Evolutionary conservation across 345 rosid genomes (phyloP), one percentile per base, ranked within the genome.

Genomic region (Angophora floribunda): DNA sequence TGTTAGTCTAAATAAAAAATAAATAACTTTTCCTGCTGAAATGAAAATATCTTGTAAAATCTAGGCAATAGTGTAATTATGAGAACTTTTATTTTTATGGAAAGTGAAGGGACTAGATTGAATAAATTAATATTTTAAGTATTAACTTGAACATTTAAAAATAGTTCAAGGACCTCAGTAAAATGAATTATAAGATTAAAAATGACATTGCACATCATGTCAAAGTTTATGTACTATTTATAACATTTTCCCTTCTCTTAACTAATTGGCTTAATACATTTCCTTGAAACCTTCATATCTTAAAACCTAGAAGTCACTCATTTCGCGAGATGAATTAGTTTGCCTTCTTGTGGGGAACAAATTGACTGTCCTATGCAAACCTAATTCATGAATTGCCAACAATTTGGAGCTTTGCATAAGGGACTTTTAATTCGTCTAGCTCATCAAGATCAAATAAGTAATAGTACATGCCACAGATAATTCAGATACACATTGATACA

Each of bases 361-460:
- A 45, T 85, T 61, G 70, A 51, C 86, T 85, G n/a, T n/a, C 22
- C 47, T 70, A 80, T 51, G 32, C 88, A 87, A 87, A 90, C 94
- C 98, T 98, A 98, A 90, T 98, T 98, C 99, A 98, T 98, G 94
- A 94, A 98, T 90, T 98, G 95, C 87, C 99, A 92, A 94, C 99
- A 98, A 91, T 95, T 97, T 63, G 94, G 93, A 86, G 99, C 94
- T 94, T 95, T 97, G 93, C 99, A 98, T 87, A 98, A 89, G 97
- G 99, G 75, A 98, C 99, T 92, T 98, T 98, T 94, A 94, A 96
- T 88, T 98, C 99, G 17, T 98, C 99, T 2, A 97, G 96, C 90
- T 98, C 99, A 59, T 97, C 98, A 10, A 98, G 99, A 92, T 98
- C 99, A 85, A 98, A 98, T 92, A 98, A 93, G 92, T 98, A 98